Evolutionary conservation across 2,329 filamentous ascomycete genomes (phyloP), one percentile per base, ranked within the genome.

Genomic region (Rutstroemia sp.): DNA sequence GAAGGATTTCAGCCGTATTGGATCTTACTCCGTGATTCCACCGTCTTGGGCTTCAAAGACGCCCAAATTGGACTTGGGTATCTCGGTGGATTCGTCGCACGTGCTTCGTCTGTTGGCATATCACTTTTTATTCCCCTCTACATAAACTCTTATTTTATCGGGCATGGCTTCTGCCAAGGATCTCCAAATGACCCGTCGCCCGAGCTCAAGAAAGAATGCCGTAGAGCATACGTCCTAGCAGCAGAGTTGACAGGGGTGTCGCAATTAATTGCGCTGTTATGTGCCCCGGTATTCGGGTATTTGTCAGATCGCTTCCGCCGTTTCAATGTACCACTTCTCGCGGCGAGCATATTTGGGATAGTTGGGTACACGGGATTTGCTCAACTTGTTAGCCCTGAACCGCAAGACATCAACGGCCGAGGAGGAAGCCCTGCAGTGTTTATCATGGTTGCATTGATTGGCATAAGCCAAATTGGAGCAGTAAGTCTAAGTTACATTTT

Each of bases 121-220:
- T 95, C 90, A 0, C 81, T 97, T 5, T 99, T 97, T 73, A 88
- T 99, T 54, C 94, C 94, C 0, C 80, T 99, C 2, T 95, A 88
- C 68, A 84, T 96, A 65, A 97, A 97, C 69, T 86, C 90, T 23
- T 96, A 90, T 71, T 97, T 92, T 71, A 88, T 92, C 61, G 76
- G 77, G 49, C 86, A 87, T 53, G 92, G 90, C 2, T 86, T 88
- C 62, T 97, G 94, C 73, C 79, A 83, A 42, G 82, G 81, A 16
- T 80, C 79, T 0, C 83, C 83, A 1, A 76, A 82, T 61, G 82
- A 86, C 64, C 76, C 83, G 0, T 82, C 79, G 0, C 81, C 82
- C 1, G 88, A 92, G 65, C 84, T 96, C 63, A 96, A 95, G 71
- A 81, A 86, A 66, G 85, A 90, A 60, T 99, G 94, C 69, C 82